Evolutionary conservation across 1,284 basidiomycete species (phyloP), one percentile per base, ranked within the genome.

Genomic region (Cryptococcus amylolentus): DNA sequence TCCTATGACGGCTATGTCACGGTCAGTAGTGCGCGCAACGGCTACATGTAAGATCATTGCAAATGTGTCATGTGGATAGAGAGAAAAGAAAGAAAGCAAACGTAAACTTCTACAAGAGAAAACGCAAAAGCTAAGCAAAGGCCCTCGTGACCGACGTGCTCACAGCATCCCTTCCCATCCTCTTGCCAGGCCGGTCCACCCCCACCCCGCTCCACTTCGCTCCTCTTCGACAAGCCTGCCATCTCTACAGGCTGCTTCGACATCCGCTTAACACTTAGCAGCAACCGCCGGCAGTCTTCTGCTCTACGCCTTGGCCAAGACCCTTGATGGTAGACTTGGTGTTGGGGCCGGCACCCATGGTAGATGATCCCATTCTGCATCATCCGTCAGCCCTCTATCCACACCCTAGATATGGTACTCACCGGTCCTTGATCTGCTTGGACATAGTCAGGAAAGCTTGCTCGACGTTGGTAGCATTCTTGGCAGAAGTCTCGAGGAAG

Each of bases 371-470:
- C 73, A 80, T 81, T 59, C 91, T 80, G 9, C n/a, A 40, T 4
- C 55, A 35, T 35, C 27, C 18, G 37, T 41, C 46, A 55, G 52
- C 13, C 27, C 23, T 43, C 9, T 8, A 14, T 28, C 28, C 18
- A 42, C 14, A 38, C 23, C 31, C 14, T 20, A 38, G 13, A 16
- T 12, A 10, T 42, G 2, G 6, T 10, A 69, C 78, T 62, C 49
- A 80, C 79, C 79, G 87, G 79, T 96, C 93, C 80, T 96, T 96
- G 80, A 96, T 97, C 81, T 97, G 92, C 81, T 96, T 96, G 18
- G 95, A 95, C 87, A 99, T 92, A 58, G 92, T 95, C 84, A 98
- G 86, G 86, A 99, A 98, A 18, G 96, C 96, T 77, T 98, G 93
- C 79, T 98, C 96, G 62, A 99, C 96, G 72, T 98, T 97, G 61